Evolutionary conservation across 768 basidiomycete genomes (phyloP).

Genomic region (Lentinula boryana): DNA sequence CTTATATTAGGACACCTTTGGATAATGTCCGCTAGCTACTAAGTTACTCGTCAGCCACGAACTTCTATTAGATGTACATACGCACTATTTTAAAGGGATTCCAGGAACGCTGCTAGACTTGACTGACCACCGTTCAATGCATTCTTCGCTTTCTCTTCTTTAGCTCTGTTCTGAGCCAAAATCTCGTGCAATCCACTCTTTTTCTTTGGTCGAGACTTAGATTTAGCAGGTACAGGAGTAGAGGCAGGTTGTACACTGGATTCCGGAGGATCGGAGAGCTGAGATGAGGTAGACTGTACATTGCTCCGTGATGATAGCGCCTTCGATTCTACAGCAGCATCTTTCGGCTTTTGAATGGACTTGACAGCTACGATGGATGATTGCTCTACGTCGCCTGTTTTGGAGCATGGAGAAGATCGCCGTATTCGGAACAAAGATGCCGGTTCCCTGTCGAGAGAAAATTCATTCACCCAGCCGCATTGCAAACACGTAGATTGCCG

Average conservation of each 20-base stretch:
- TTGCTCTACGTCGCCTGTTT: not conserved
- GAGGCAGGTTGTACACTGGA: not conserved
- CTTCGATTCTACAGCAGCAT: not conserved
- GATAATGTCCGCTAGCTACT: not conserved
- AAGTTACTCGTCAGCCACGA: not conserved
- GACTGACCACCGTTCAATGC: slow-evolving; percentile 21
- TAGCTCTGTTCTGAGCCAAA: slow-evolving; percentile 51
- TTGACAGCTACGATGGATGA: slow-evolving; percentile 1
- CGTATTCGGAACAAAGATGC: slow-evolving; percentile 13
- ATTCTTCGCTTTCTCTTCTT: slow-evolving; percentile 30
- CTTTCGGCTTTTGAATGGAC: slow-evolving; percentile 4
- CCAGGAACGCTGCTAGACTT: slow-evolving; percentile 46
- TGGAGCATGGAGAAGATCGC: not conserved
- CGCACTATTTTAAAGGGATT: slow-evolving; percentile 8
- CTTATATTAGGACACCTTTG: not conserved
- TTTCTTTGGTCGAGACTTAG: slow-evolving; percentile 43
- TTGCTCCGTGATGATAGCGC: not conserved
- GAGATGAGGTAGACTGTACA: not conserved
- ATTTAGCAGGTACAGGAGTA: not conserved
- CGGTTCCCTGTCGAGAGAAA: slow-evolving; percentile 8
- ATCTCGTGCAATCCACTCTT: slow-evolving; percentile 55
- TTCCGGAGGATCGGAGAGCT: not conserved
- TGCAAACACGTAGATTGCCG: slow-evolving; percentile 16
- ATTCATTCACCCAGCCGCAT: slow-evolving; percentile 12
- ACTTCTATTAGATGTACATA: not conserved